A percentile compares a stretch with the other conserved stretches of the same genome.
Evolutionary conservation across 2,329 filamentous ascomycete species (phyloP).

Genomic region (Colletotrichum tabaci): DNA sequence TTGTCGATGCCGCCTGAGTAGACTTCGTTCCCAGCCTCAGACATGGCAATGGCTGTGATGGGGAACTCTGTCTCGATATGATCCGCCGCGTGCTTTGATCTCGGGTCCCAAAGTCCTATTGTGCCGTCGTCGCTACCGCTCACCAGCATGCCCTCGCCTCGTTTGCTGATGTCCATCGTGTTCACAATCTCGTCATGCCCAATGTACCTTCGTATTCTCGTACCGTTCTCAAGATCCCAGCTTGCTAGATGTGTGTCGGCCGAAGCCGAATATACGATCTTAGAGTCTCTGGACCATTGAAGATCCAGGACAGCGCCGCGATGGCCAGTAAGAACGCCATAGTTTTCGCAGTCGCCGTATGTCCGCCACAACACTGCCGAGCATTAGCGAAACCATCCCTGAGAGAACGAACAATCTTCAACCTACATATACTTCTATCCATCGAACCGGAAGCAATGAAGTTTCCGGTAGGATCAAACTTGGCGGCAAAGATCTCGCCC

Average conservation of each 20-base stretch:
- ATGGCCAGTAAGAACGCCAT: constrained; percentile 89
- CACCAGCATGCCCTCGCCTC: constrained; percentile 91
- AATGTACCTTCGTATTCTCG: constrained; percentile 89
- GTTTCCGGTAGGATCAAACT: constrained; percentile 90
- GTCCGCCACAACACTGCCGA: constrained; percentile 91
- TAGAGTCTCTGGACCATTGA: constrained; percentile 96
- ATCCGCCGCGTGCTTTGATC: constrained; percentile 89
- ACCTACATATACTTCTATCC: constrained; percentile 88
- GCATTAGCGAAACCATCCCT: constrained; percentile 14
- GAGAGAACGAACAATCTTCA: constrained; percentile 32
- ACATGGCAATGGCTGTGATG: constrained; percentile 90
- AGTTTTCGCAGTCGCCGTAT: constrained; percentile 94
- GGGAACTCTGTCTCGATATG: constrained; percentile 94
- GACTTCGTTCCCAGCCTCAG: constrained; percentile 94
- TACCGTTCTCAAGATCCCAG: constrained; percentile 95
- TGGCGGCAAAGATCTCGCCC: constrained; percentile 92
- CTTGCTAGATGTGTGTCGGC: constrained; percentile 94
- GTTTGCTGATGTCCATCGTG: constrained; percentile 86
- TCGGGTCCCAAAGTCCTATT: constrained; percentile 96
- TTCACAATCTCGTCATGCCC: constrained; percentile 99
- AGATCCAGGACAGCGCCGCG: constrained; percentile 92
- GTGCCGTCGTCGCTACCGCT: constrained; percentile 95
- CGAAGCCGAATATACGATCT: constrained; percentile 91
- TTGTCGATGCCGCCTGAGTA: constrained; percentile 97
- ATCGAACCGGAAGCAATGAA: constrained; percentile 95